Evolutionary conservation across 768 basidiomycete species (phyloP).

Genomic region (Pleurotus djamor): DNA sequence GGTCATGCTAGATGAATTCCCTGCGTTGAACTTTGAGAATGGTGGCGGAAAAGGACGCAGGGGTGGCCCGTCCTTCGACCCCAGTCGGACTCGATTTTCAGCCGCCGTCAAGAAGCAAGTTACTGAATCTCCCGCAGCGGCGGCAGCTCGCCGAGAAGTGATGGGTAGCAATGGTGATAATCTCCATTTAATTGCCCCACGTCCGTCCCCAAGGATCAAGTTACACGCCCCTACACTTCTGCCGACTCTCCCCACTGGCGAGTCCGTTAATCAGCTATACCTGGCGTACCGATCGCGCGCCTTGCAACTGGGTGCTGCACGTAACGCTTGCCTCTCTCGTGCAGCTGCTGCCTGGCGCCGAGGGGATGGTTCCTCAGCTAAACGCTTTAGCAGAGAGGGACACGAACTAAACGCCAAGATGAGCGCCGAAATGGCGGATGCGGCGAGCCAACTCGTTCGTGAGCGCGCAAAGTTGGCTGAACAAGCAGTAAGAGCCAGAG

Average conservation of each 20-base stretch:
- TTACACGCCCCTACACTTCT: conserved; percentile 80
- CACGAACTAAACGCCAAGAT: conserved; percentile 93
- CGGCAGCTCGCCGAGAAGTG: conserved; percentile 51
- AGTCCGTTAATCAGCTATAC: conserved; percentile 76
- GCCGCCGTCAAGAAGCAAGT: conserved; percentile 81
- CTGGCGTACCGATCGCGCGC: conserved; percentile 87
- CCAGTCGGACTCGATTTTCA: conserved; percentile 86
- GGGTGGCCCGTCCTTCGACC: conserved; percentile 64
- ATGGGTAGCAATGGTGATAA: conserved; percentile 62
- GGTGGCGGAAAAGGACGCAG: conserved; percentile 34
- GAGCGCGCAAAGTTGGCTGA: conserved; percentile 79
- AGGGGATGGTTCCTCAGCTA: conserved; percentile 94
- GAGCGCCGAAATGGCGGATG: conserved; percentile 79
- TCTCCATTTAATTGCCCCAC: conserved; percentile 71
- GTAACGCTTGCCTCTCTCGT: conserved; percentile 91
- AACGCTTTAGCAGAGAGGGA: conserved; percentile 91
- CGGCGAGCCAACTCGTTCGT: conserved; percentile 81
- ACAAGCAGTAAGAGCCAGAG: conserved; percentile 70
- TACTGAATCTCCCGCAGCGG: conserved; percentile 24
- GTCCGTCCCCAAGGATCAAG: conserved; percentile 82
- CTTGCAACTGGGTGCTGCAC: conserved; percentile 87
- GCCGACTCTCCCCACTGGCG: conserved; percentile 88
- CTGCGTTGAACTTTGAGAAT: conserved; percentile 53
- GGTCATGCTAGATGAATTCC: conserved; percentile 67
- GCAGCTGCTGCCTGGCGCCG: conserved; percentile 96